These are phyloP conservation scores for Amphichorda felina DNA, from an alignment of 2,329 filamentous ascomycete genomes.

Conservation along the genomic window DNA sequence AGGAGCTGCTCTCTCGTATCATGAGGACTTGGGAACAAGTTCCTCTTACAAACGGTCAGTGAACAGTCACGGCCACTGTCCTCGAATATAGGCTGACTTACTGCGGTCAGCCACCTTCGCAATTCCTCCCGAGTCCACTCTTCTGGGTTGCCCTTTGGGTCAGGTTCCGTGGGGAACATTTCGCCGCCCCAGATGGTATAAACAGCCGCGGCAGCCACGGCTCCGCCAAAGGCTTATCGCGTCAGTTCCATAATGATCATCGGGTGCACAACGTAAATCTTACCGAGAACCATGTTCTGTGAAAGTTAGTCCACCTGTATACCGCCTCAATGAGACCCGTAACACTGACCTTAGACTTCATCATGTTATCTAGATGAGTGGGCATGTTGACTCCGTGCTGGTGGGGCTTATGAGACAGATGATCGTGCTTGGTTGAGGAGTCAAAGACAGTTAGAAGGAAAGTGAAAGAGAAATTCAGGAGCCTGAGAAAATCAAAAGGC, in stretches of 20 bases:
- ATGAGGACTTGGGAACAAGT: constrained; percentile 28
- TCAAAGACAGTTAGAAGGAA: too few species aligned
- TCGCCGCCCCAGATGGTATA: constrained; percentile 82
- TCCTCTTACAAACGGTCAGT: constrained; percentile 21
- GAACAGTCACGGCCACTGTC: neutral
- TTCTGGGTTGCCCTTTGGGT: constrained; percentile 64
- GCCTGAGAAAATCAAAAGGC: too few species aligned
- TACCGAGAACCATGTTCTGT: constrained; percentile 62
- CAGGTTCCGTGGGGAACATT: constrained; percentile 62
- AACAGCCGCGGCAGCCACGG: constrained; percentile 68
- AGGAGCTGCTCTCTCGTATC: constrained; percentile 34
- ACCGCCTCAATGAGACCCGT: neutral
- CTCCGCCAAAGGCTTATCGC: constrained; percentile 51
- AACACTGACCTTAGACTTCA: constrained; percentile 53
- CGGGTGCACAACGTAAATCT: constrained; percentile 3
- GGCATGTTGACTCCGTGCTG: constrained; percentile 39
- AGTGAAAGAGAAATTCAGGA: too few species aligned
- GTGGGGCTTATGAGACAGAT: neutral
- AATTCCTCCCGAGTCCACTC: constrained; percentile 73
- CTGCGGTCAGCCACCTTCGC: constrained; percentile 66
- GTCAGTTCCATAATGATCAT: neutral
- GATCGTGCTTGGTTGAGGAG: too few species aligned
- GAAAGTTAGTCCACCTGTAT: constrained; percentile 2
- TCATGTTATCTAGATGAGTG: constrained; percentile 54
- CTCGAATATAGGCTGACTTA: constrained; percentile 35